phyloP scores from a whole-genome alignment of 1,139 yeast genomes.

The Candida albicans region DNA sequence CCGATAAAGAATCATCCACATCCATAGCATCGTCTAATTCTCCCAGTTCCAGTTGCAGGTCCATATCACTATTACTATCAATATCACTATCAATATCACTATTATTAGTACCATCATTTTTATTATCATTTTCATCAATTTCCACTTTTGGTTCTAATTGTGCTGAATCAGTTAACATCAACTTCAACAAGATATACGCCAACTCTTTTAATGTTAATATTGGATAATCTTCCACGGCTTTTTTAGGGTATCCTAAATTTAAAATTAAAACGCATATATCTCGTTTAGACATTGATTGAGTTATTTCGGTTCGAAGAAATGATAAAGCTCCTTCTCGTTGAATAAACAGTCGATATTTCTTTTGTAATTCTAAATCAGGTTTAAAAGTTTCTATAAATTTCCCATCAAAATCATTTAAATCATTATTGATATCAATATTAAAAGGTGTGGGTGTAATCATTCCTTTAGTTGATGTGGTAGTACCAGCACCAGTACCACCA shows the following conservation, averaged over 20 bases:
- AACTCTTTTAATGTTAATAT: conserved; percentile 13
- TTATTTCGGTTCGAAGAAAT: conserved; percentile 55
- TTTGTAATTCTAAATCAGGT: conserved; percentile 9
- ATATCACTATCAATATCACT: too few species aligned
- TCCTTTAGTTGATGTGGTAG: background rate
- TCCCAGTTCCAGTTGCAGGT: background rate
- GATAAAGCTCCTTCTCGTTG: conserved; percentile 55
- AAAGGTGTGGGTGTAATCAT: conserved; percentile 3
- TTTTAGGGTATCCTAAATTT: conserved; percentile 40
- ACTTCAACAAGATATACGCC: conserved; percentile 18
- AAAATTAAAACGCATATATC: conserved; percentile 47
- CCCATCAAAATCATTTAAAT: background rate
- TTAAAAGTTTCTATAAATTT: conserved; percentile 2
- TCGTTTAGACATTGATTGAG: conserved; percentile 50
- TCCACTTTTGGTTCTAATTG: background rate
- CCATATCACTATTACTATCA: background rate
- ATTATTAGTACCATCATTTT: too few species aligned
- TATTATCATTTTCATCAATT: too few species aligned
- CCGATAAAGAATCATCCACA: background rate
- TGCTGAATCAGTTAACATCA: conserved; percentile 16
- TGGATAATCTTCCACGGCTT: conserved; percentile 10
- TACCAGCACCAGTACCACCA: background rate
- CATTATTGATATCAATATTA: background rate
- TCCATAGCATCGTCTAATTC: background rate
- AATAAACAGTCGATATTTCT: conserved; percentile 41